These are phyloP conservation scores for Sporormia fimetaria DNA, from an alignment of 495 filamentous ascomycete genomes.

Conservation along the genomic window DNA sequence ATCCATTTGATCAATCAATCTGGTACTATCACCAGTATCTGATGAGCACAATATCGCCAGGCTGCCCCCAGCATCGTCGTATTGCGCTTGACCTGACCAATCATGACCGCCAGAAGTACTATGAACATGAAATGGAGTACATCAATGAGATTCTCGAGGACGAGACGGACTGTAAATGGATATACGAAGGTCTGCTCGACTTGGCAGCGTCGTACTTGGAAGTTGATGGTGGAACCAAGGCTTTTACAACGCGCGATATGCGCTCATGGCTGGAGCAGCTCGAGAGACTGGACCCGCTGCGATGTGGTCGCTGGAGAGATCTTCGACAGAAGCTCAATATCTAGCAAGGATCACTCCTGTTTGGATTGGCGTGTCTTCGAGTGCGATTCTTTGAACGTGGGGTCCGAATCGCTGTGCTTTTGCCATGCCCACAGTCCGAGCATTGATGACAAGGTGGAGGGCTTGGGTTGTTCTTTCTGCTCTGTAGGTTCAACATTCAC, in stretches of 20 bases:
- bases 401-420: not conserved
- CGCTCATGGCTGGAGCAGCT: slow-evolving; percentile 30
- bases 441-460: slow-evolving; percentile 8
- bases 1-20: slow-evolving; percentile 80
- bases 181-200: slow-evolving; percentile 32
- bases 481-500: not conserved
- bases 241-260: slow-evolving; percentile 28
- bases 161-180: slow-evolving; percentile 41
- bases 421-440: slow-evolving; percentile 14
- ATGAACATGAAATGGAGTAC: slow-evolving; percentile 33
- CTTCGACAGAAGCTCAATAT: slow-evolving; percentile 24
- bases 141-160: slow-evolving; percentile 52
- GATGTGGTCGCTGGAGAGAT: slow-evolving; percentile 33
- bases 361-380: not conserved
- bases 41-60: slow-evolving; percentile 45
- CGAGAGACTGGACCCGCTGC: slow-evolving; percentile 31
- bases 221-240: slow-evolving; percentile 22
- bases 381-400: not conserved
- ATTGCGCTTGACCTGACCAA: slow-evolving; percentile 48
- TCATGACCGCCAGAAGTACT: slow-evolving; percentile 23
- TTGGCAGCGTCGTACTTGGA: slow-evolving; percentile 21
- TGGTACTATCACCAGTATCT: slow-evolving; percentile 94
- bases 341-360: not conserved
- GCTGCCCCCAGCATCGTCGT: slow-evolving; percentile 32
- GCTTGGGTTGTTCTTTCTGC: not conserved